These are phyloP conservation scores for Carex cristatella DNA, from an alignment of 176 grass and related monocot species.

Conservation along the genomic window DNA sequence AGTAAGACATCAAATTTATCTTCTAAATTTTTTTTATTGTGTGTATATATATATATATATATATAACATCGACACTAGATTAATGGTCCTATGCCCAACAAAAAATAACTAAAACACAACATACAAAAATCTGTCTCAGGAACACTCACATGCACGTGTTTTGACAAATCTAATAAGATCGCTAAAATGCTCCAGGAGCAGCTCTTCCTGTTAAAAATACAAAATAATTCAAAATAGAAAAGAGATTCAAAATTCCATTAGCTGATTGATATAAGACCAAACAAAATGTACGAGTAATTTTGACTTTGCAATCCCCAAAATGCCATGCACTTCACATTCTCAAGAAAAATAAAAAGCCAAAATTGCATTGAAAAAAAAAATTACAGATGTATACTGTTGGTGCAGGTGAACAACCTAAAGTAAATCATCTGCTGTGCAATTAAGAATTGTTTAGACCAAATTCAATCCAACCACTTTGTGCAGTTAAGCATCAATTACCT, in stretches of 20 bases:
- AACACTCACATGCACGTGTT: slow-evolving; percentile 50
- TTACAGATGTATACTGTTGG: not conserved
- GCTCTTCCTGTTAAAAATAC: slow-evolving; percentile 64
- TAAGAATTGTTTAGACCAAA: not conserved
- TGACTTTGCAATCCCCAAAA: not conserved
- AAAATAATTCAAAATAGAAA: slow-evolving; percentile 13
- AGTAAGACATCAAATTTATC: not conserved
- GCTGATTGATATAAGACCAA: not conserved
- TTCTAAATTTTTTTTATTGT: not conserved
- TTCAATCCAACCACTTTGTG: not conserved
- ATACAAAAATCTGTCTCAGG: not conserved
- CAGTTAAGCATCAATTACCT: not conserved
- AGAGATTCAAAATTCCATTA: not conserved
- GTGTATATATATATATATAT: too few relatives aligned
- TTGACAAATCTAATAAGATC: slow-evolving; percentile 88
- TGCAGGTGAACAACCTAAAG: not conserved
- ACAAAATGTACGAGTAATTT: not conserved
- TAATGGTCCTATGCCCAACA: not conserved
- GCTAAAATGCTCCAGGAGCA: slow-evolving; percentile 85
- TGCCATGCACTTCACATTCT: not conserved
- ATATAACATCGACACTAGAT: not conserved
- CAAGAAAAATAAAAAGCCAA: not conserved
- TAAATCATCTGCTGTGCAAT: not conserved
- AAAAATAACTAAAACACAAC: not conserved
- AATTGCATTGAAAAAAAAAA: not conserved